Percentiles rank a stretch among this genome's conserved stretches.
Conservation (phyloP, 73 alveolate species). For the Diophrys appendiculata region DNA sequence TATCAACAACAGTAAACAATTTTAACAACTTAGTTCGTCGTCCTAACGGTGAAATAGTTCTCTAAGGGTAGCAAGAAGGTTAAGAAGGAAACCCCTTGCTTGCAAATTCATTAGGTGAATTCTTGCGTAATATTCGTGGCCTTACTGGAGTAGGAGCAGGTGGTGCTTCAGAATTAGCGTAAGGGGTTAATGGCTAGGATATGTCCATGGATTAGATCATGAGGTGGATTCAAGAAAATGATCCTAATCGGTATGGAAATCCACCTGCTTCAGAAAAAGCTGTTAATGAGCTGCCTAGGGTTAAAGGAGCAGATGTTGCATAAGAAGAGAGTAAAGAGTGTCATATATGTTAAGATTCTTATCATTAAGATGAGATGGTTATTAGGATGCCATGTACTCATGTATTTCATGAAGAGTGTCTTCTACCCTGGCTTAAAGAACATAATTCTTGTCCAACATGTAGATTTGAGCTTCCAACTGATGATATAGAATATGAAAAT, state of each 20-base stretch:
- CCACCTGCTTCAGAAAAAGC: constrained; percentile 47
- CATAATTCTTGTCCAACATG: constrained; percentile 97
- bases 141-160: too few species aligned
- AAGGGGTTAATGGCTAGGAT: neutral
- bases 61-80: too few species aligned
- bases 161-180: neutral
- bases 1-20: neutral
- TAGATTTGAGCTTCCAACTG: constrained; percentile 93
- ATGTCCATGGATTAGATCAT: neutral
- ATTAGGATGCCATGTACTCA: constrained; percentile 70
- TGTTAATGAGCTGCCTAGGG: constrained; percentile 4
- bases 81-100: too few species aligned
- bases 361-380: constrained; percentile 46
- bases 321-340: constrained; percentile 55
- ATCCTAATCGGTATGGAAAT: constrained; percentile 41
- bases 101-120: neutral
- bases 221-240: constrained; percentile 23
- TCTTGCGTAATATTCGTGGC: too few species aligned
- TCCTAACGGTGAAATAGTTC: too few species aligned
- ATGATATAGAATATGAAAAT: constrained; percentile 93
- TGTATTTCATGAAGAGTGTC: constrained; percentile 72
- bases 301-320: constrained; percentile 3
- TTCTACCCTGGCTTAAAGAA: constrained; percentile 86
- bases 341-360: constrained; percentile 58
- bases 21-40: too few species aligned